Conservation (phyloP, 768 basidiomycete genomes). For the Tulasnella sp. region DNA sequence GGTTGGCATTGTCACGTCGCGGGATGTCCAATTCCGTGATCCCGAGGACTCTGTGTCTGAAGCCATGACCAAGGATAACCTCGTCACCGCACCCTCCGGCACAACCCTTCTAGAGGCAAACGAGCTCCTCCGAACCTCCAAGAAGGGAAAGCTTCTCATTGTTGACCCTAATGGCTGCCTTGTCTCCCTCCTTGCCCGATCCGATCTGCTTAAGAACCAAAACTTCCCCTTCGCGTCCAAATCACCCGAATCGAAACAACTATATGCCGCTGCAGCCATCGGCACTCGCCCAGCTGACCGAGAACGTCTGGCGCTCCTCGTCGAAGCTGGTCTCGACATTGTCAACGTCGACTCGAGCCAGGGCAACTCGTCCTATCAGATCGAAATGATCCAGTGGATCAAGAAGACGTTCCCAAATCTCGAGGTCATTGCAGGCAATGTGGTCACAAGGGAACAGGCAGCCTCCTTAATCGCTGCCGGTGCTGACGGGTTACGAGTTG, state of each 20-base stretch:
- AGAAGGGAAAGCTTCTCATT: constrained; percentile 95
- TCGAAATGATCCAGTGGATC: constrained; percentile 92
- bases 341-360: constrained; percentile 93
- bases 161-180: constrained; percentile 56
- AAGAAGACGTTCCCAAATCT: constrained; percentile 74
- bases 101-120: constrained; percentile 89
- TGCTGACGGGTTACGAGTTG: constrained; percentile 88
- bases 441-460: constrained; percentile 95
- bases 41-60: constrained; percentile 51
- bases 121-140: constrained; percentile 84
- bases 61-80: constrained; percentile 72
- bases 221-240: constrained; percentile 93
- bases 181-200: constrained; percentile 81
- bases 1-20: constrained; percentile 89
- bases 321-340: constrained; percentile 91
- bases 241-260: constrained; percentile 80
- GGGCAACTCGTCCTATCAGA: constrained; percentile 87
- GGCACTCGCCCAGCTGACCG: constrained; percentile 85
- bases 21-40: constrained; percentile 89
- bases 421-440: constrained; percentile 94
- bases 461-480: constrained; percentile 88
- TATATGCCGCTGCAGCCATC: constrained; percentile 91
- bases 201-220: constrained; percentile 94
- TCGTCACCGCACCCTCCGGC: constrained; percentile 79
- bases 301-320: constrained; percentile 73